Conservation (phyloP, 1,284 basidiomycete genomes). For the Vanrija humicola region DNA sequence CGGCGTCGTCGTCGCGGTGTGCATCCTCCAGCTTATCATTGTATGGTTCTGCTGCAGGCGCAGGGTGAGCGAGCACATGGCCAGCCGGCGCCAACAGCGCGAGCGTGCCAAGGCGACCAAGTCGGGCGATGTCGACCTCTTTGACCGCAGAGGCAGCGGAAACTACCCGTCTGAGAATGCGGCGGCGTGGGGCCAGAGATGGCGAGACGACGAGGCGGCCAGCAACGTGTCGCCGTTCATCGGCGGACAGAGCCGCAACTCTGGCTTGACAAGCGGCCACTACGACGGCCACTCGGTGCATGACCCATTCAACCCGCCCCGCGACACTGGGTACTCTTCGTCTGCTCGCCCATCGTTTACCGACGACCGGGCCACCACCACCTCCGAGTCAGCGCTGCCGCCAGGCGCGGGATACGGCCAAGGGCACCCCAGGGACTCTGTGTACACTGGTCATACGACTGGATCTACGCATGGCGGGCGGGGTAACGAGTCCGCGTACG, state of each 20-base stretch:
- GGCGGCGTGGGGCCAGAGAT: not conserved
- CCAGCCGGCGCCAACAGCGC: constrained; percentile 28
- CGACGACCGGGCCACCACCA: too few relatives aligned
- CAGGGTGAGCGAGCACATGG: constrained; percentile 27
- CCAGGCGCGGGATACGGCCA: not conserved
- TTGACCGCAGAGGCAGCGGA: not conserved
- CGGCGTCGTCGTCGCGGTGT: constrained; percentile 27
- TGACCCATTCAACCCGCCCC: not conserved
- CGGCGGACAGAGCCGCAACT: constrained; percentile 4
- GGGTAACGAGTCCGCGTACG: not conserved
- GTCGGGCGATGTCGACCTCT: constrained; percentile 32
- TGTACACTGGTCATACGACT: not conserved
- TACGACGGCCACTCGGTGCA: too few relatives aligned
- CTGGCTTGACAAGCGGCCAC: too few relatives aligned
- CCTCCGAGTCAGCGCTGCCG: not conserved
- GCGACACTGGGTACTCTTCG: too few relatives aligned
- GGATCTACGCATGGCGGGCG: not conserved
- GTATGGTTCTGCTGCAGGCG: constrained; percentile 43
- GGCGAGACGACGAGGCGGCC: constrained; percentile 4
- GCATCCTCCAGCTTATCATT: constrained; percentile 28
- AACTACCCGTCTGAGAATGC: not conserved
- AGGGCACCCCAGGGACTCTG: not conserved
- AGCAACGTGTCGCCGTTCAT: constrained; percentile 37
- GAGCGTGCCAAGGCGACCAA: constrained; percentile 18
- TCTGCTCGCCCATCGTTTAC: not conserved